Base-by-base conservation (phyloP, 2,329 filamentous ascomycete genomes). In the Colletotrichum melonis region DNA sequence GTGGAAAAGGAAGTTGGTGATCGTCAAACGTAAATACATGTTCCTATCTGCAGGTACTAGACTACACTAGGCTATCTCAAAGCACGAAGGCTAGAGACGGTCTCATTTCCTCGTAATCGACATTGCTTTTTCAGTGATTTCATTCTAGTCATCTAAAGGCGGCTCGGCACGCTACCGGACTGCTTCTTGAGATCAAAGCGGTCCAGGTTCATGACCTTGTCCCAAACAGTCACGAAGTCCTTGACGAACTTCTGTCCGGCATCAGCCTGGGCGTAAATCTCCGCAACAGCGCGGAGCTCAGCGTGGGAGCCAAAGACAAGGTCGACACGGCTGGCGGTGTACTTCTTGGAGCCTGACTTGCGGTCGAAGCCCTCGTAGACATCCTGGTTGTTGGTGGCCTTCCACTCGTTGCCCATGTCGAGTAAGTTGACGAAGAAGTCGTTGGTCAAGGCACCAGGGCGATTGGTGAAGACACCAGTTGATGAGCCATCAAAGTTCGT, bases 381-480 rank as follows among this genome's bases (percentile, higher is more conserved):
- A 77, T 94, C 92, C 42, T 83, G 80, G 67, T 82, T 83, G n/a
- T 77, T 76, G 52, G 83, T 83, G 0, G 88, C 78, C 84, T 90
- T 90, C 93, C 93, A 95, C 26, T 83, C 85, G 7, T 88, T 93
- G 81, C 83, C 84, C 78, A 88, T 89, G 78, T 94, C 92, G 28
- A 95, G 88, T 1, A 95, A 86, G 84, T 95, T 95, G 82, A 94
- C 88, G 79, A 95, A 95, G 88, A 94, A 95, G 84, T 95, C 93
- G 82, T 93, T 95, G 79, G 91, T 93, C 78, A 95, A 86, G 77
- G 89, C 83, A 55, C 93, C 93, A 1, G 92, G 91, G 8, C 86
- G 86, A 77, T 87, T 86, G 69, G 93, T 95, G 79, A 95, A 87
- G 71, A 95, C 88, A 72, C 93, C 93, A 71, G 89, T 82, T 28